Evolutionary conservation across 2,329 filamentous ascomycete species (phyloP).

Genomic region (Fusarium pilosicola): DNA sequence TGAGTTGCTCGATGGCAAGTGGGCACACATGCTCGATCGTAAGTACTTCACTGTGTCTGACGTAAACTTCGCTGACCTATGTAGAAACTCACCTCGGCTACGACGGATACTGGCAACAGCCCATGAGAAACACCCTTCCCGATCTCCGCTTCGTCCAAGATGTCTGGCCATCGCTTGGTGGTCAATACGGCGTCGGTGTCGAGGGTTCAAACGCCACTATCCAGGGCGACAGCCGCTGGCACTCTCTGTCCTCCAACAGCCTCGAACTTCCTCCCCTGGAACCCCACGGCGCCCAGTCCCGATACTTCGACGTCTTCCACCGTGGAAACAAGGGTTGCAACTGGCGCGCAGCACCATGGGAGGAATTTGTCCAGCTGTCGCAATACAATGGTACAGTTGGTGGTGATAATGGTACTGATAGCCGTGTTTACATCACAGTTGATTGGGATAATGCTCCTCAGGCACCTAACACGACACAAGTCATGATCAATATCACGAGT

Average conservation of each 20-base stretch:
- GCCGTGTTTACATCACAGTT: conserved; percentile 45
- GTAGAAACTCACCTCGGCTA: conserved; percentile 64
- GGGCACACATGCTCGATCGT: conserved; percentile 33
- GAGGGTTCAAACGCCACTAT: conserved; percentile 49
- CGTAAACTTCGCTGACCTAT: neutral
- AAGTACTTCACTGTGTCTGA: neutral
- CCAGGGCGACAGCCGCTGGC: conserved; percentile 59
- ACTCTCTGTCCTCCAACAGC: conserved; percentile 56
- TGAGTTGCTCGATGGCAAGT: conserved; percentile 29
- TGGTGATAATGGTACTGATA: conserved; percentile 46
- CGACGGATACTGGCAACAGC: conserved; percentile 71
- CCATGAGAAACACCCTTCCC: conserved; percentile 75
- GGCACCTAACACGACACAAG: conserved; percentile 54
- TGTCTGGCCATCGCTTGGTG: conserved; percentile 65
- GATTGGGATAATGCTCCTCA: conserved; percentile 52
- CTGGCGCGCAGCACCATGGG: conserved; percentile 46
- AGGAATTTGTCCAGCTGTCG: conserved; percentile 49
- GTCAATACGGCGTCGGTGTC: conserved; percentile 48
- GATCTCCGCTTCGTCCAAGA: conserved; percentile 53
- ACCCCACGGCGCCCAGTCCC: conserved; percentile 45
- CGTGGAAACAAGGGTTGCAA: conserved; percentile 46
- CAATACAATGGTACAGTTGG: conserved; percentile 44
- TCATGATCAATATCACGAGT: conserved; percentile 64
- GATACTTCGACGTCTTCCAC: conserved; percentile 51
- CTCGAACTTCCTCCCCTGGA: conserved; percentile 48